These are phyloP conservation scores for Kuraishia piskuri DNA, from an alignment of 805 yeast genomes.

Conservation along the genomic window DNA sequence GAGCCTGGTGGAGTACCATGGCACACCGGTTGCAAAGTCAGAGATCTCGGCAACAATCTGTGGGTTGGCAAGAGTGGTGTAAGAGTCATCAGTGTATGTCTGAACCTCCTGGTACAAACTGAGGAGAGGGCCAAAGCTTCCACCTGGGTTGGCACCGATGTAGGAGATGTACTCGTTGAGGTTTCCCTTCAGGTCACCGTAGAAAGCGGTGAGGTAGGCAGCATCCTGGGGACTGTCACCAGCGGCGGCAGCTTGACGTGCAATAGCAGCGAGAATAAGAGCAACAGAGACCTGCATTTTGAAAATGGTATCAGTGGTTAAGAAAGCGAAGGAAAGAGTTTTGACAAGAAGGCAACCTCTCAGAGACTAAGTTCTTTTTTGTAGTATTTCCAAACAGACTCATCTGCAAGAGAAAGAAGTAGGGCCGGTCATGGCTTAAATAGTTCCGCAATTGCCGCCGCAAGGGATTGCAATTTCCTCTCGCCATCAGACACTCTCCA, in stretches of 20 bases:
- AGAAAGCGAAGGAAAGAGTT: background rate
- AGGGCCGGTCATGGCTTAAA: background rate
- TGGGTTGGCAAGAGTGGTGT: slow-evolving; percentile 23
- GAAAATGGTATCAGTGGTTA: background rate
- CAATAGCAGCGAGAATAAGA: slow-evolving; percentile 12
- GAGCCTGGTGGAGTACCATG: slow-evolving; percentile 26
- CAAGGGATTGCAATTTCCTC: background rate
- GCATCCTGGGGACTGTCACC: slow-evolving; percentile 9
- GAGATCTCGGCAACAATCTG: slow-evolving; percentile 2
- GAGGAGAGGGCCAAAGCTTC: slow-evolving; percentile 17
- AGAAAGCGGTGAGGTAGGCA: slow-evolving; percentile 27
- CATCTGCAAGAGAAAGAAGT: background rate
- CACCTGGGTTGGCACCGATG: slow-evolving; percentile 19
- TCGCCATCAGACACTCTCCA: background rate
- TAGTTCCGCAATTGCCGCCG: background rate
- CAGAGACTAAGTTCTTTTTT: background rate
- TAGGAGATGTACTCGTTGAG: slow-evolving; percentile 23
- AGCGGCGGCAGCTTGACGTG: slow-evolving; percentile 12
- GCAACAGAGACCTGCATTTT: slow-evolving; percentile 17
- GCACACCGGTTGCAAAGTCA: slow-evolving; percentile 13
- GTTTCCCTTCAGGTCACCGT: slow-evolving; percentile 25
- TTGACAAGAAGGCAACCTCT: background rate
- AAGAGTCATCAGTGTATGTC: slow-evolving; percentile 28
- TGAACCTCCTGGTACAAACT: slow-evolving; percentile 16
- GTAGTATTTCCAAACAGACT: background rate